These are phyloP conservation scores for Mediolabrus comicus DNA, from an alignment of 108 stramenopile genomes.

Conservation along the genomic window DNA sequence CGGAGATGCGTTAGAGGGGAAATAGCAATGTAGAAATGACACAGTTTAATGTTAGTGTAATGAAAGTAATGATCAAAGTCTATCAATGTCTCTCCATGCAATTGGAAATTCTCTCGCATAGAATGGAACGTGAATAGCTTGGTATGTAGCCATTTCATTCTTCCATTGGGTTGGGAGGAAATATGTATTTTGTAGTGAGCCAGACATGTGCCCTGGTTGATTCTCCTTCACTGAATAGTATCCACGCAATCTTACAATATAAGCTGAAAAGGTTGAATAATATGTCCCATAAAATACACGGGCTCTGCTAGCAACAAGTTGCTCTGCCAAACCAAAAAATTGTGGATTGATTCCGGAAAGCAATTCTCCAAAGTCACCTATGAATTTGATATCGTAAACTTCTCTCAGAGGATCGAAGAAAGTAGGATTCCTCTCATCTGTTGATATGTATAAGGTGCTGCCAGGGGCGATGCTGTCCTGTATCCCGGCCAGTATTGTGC, in stretches of 20 bases:
- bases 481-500: constrained; percentile 17
- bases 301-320: constrained; percentile 56
- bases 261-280: constrained; percentile 65
- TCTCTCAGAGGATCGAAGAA: constrained; percentile 40
- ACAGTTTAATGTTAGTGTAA: not conserved
- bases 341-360: constrained; percentile 46
- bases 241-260: constrained; percentile 64
- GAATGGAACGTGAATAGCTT: constrained; percentile 36
- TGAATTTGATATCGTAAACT: constrained; percentile 42
- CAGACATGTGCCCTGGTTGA: constrained; percentile 13
- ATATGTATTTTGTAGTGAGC: constrained; percentile 22
- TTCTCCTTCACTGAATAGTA: constrained; percentile 52
- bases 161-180: constrained; percentile 19
- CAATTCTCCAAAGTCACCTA: constrained; percentile 24
- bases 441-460: constrained; percentile 49
- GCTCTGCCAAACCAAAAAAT: constrained; percentile 63
- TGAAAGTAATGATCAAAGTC: not conserved
- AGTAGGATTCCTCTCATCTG: constrained; percentile 57
- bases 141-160: constrained; percentile 37
- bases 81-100: constrained; percentile 67
- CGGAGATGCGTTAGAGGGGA: constrained; percentile 1
- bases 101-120: constrained; percentile 48
- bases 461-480: constrained; percentile 8
- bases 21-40: not conserved
- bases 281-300: constrained; percentile 65